Conservation (phyloP, 2,329 filamentous ascomycete species). For the Fusarium temperatum region DNA sequence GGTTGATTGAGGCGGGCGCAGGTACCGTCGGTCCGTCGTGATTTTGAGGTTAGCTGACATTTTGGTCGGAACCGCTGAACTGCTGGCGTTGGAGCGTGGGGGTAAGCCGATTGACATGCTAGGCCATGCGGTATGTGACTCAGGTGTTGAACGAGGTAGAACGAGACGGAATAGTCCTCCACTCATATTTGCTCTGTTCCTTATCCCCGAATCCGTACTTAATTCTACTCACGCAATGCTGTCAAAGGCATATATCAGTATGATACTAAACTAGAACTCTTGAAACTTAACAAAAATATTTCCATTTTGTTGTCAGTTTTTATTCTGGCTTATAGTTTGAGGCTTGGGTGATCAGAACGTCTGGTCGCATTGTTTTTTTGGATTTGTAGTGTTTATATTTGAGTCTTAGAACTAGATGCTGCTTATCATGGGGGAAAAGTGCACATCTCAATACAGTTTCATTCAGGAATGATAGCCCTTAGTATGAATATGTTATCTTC, state of each 20-base stretch:
- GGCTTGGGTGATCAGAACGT: accelerated
- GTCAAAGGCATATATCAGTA: not conserved
- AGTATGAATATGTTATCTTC: no score
- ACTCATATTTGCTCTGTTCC: accelerated
- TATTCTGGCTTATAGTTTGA: no score
- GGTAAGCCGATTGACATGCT: not conserved
- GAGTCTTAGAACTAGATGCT: no score
- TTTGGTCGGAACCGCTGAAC: not conserved
- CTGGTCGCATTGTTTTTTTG: no score
- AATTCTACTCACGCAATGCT: not conserved
- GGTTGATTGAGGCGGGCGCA: not conserved
- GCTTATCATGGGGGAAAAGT: no score
- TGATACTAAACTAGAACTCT: accelerated
- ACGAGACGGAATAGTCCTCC: no score
- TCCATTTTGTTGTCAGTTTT: accelerated
- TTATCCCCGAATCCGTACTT: not conserved
- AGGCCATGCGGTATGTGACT: no score
- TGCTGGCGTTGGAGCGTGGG: not conserved
- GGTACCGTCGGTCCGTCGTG: not conserved
- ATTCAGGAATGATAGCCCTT: no score
- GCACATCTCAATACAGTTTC: no score
- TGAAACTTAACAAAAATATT: accelerated
- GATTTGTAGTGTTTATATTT: no score
- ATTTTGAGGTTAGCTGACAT: not conserved
- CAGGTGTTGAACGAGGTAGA: no score